Evolutionary conservation across 1,284 basidiomycete genomes (phyloP), one percentile per base, ranked within the genome.

Genomic region (Malassezia brasiliensis): DNA sequence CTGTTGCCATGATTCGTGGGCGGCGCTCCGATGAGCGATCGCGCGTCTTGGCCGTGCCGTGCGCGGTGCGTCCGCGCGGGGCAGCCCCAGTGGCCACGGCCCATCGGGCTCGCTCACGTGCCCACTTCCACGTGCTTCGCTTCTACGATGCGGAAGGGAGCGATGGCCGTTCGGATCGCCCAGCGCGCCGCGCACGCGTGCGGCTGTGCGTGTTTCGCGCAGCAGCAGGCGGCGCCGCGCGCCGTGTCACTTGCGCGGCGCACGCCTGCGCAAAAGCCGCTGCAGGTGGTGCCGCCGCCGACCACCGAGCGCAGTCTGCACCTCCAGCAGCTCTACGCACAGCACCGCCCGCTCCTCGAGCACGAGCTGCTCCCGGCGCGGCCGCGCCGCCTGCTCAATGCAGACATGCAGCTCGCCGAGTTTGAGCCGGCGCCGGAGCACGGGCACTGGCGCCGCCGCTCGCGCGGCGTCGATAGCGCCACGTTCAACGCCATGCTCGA

Each of bases 281-380:
- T 28, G 25, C 39, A 40, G 25, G 52, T 47, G 40, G 37, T 14
- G 34, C 55, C 55, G 45, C 55, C 55, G 49, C 55, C 55, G 15
- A 57, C 55, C 36, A 52, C 31, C 25, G 50, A 48, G 50, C 45
- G 34, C 39, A 52, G 35, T 38, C 40, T 57, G 14, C 36, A 32
- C 12, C 14, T 57, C 39, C 55, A 57, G 51, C 50, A 49, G 10
- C 20, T 57, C 38, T 57, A 42, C 35, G 55, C 55, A 34, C 51
- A 52, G 46, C 50, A 57, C 37, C 55, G 55, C 14, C 55, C 55
- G 8, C 47, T 57, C 15, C 40, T 57, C 4, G 55, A 57, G 50
- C 55, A 57, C 32, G 50, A 57, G 45, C 37, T 44, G 25, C 38
- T 57, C 5, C 55, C 55, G 12, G 45, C 39, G 38, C 50, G 55